A percentile compares a stretch with the other conserved stretches of the same genome.
phyloP scores from a whole-genome alignment of 352 stramenopile species.

The Pythium utonaiense region DNA sequence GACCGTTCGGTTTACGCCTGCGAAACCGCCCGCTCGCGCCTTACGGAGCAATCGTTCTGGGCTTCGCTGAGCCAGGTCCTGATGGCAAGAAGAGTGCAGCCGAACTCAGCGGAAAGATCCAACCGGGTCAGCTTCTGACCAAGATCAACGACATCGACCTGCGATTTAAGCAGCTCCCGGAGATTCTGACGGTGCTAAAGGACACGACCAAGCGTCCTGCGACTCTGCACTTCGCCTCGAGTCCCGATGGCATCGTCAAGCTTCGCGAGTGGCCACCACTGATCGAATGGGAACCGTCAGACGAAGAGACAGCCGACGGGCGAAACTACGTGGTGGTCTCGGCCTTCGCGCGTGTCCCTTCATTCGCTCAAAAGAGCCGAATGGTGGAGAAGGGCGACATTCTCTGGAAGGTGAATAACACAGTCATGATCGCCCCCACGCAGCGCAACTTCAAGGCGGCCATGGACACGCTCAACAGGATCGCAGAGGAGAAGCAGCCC shows the following conservation, averaged over 20 bases:
- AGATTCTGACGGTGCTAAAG: conserved; percentile 57
- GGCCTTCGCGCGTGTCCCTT: conserved; percentile 65
- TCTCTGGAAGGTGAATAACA: conserved; percentile 58
- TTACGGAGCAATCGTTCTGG: conserved; percentile 73
- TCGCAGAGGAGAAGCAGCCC: conserved; percentile 47
- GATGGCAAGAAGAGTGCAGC: conserved; percentile 55
- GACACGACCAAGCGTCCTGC: conserved; percentile 56
- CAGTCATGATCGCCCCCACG: conserved; percentile 41
- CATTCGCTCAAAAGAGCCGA: conserved; percentile 66
- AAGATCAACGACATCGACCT: conserved; percentile 70
- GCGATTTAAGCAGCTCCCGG: conserved; percentile 54
- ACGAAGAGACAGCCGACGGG: conserved; percentile 51
- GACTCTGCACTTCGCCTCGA: conserved; percentile 72
- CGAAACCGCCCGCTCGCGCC: conserved; percentile 62
- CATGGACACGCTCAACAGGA: conserved; percentile 49
- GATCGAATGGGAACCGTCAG: conserved; percentile 63
- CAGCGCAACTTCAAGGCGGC: conserved; percentile 51
- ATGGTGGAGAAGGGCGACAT: conserved; percentile 63
- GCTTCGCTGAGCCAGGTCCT: conserved; percentile 42
- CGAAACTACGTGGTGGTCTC: conserved; percentile 68
- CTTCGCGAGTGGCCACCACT: conserved; percentile 80
- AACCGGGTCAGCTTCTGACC: conserved; percentile 56
- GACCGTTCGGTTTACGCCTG: conserved; percentile 70
- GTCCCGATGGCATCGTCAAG: conserved; percentile 73
- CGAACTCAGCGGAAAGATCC: conserved; percentile 72